Base-by-base conservation (phyloP, 306 rosid species). In the Prunus salicina region DNA sequence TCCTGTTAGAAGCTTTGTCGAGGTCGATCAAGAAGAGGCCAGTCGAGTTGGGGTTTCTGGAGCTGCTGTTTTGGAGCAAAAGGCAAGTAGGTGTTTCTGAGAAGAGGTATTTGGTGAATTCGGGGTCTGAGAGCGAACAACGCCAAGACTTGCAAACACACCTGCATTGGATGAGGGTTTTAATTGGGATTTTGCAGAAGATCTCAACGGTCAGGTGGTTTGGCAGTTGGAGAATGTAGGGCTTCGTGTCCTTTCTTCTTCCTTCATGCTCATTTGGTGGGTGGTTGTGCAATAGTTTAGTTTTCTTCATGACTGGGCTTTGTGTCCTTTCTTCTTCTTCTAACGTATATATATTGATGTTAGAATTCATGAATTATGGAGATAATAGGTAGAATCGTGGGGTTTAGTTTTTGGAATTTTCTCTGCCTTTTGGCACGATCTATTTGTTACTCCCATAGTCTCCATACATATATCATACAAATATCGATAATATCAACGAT, bases 71-170 rank as follows among this genome's bases (percentile, higher is more conserved):
- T 41, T 66, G 71, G 53, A 66, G 71, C 53, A 66, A 41, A 66
- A 66, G 25, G 71, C 52, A 43, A 11, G 27, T 43, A 28, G 71
- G 71, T 41, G 71, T 20, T 45, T n/a, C 12, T 41, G 51, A 66
- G 20, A 69, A 14, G 0, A 49, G 73, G 61, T 69, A 49, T 3
- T 16, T 50, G 60, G 73, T 20, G 73, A 69, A 49, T 12, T 49
- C 43, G 46, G 73, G 73, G 16, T 69, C 60, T 19, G 73, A 69
- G 46, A 69, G 61, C 1, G 5, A 69, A 4, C 61, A 12, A 5
- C 73, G 45, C 73, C 73, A 69, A 8, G 60, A 69, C 16, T 51
- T 51, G 73, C 73, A 69, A 3, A 69, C 73, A n/a, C 60, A 69
- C 22, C 73, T 13, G 73, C 73, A 69, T 25, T 69, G 73, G 24